Base-by-base conservation (phyloP, 2,329 filamentous ascomycete genomes). In the Xylaria multiplex region DNA sequence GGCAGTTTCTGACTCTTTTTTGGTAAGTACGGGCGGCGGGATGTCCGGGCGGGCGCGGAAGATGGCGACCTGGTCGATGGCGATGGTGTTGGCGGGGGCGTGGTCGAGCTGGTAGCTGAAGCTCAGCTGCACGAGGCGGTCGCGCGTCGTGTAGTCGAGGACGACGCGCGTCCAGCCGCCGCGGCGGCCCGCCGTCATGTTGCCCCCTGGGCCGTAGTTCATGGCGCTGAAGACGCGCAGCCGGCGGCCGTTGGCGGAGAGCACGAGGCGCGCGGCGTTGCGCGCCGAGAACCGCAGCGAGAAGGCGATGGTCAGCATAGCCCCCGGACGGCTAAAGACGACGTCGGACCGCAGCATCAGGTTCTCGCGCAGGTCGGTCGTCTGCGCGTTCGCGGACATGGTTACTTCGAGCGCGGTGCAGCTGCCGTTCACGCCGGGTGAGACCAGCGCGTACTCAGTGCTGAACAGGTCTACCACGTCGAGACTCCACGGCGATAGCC, bases 71-170 rank as follows among this genome's bases (percentile, higher is more conserved):
- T 70, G 68, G 66, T 74, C 72, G 14, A 74, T 46, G 67, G 69
- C 69, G 53, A 74, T 52, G 53, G 64, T 70, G 27, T 74, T 73
- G 6, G 27, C 52, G 1, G 37, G 6, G 2, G 70, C 72, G 0
- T 55, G 22, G 0, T 63, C 68, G 16, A 74, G 65, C 60, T 61
- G 62, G 52, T 69, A 73, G 64, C 66, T 68, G 49, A 74, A 73
- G 5, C 58, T 61, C 13, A 74, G 61, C 70, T 73, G 71, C 9
- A 73, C 58, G 16, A 73, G 65, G 9, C 65, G 65, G 14, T 72
- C 70, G 27, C 43, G 55, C 2, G 70, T 78, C 11, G 79, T 76
- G 62, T 86, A 88, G 0, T 86, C 84, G 6, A 91, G 77, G 1
- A 76, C 76, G 48, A 87, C 67, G 14, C 70, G 74, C 16, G 78